These are phyloP conservation scores for Calonectria multiphialidica DNA, from an alignment of 2,329 filamentous ascomycete species.

Conservation along the genomic window DNA sequence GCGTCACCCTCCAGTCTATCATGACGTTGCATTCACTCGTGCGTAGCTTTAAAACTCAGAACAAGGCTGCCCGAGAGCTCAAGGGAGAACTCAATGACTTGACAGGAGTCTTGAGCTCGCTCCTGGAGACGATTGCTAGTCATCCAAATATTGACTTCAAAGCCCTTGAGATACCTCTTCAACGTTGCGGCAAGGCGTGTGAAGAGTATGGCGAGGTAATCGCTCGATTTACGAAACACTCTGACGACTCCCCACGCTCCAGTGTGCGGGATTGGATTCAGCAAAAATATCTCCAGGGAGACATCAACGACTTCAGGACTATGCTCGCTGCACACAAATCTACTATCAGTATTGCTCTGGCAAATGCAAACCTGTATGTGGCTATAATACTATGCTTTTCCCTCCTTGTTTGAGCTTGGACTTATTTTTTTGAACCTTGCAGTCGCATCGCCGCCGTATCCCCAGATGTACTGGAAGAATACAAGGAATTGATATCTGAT, in stretches of 20 bases:
- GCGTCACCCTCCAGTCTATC: conserved; percentile 37
- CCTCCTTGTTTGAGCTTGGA: not conserved
- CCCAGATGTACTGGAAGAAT: conserved; percentile 23
- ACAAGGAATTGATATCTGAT: conserved; percentile 26
- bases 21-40: conserved; percentile 29
- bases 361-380: conserved; percentile 35
- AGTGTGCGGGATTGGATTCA: conserved; percentile 60
- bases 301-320: conserved; percentile 55
- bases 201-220: conserved; percentile 53
- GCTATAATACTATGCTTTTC: not conserved
- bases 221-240: conserved; percentile 51
- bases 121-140: conserved; percentile 41
- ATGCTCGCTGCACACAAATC: conserved; percentile 55
- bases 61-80: conserved; percentile 53
- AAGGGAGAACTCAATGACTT: conserved; percentile 54
- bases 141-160: conserved; percentile 28
- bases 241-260: conserved; percentile 45
- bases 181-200: conserved; percentile 57
- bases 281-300: conserved; percentile 56
- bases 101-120: conserved; percentile 51
- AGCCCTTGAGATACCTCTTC: conserved; percentile 48
- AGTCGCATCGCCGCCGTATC: conserved; percentile 19
- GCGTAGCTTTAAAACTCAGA: conserved; percentile 28
- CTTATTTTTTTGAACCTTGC: not conserved
- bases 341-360: conserved; percentile 38